A percentile compares a stretch with the other conserved stretches of the same genome.
Conservation (phyloP, 2,329 filamentous ascomycete genomes). For the Escovopsis sp. region DNA sequence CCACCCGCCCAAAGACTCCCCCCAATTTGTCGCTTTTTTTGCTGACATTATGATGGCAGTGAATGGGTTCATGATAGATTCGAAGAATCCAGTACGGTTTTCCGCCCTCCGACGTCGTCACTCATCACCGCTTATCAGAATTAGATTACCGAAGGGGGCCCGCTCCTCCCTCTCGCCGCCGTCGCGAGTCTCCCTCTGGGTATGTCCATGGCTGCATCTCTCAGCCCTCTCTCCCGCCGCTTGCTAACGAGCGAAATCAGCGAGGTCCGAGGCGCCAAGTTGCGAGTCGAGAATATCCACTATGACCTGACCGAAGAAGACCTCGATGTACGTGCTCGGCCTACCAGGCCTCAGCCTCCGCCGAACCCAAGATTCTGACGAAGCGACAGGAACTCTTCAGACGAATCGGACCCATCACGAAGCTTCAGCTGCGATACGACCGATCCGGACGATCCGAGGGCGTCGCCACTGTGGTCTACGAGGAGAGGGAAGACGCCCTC, state of each 20-base stretch:
- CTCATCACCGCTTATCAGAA: constrained; percentile 10
- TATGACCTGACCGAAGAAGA: constrained; percentile 83
- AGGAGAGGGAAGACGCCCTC: constrained; percentile 52
- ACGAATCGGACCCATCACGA: constrained; percentile 57
- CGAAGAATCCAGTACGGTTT: constrained; percentile 50
- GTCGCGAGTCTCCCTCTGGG: constrained; percentile 29
- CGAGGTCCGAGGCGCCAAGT: constrained; percentile 46
- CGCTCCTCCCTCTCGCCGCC: constrained; percentile 27
- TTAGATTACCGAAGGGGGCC: constrained; percentile 26
- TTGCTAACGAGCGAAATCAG: constrained; percentile 18
- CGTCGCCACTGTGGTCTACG: constrained; percentile 71
- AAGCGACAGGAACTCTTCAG: constrained; percentile 59
- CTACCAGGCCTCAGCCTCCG: background rate
- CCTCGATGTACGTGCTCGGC: constrained; percentile 44
- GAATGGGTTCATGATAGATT: constrained; percentile 94
- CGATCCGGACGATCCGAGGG: constrained; percentile 80
- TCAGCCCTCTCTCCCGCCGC: constrained; percentile 6
- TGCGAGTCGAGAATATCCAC: constrained; percentile 81
- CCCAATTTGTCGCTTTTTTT: background rate
- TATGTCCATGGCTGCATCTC: constrained; percentile 8
- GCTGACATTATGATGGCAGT: constrained; percentile 26
- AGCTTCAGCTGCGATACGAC: constrained; percentile 66
- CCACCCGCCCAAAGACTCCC: too few species aligned
- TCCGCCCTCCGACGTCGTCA: background rate
- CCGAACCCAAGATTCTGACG: constrained; percentile 2